These are phyloP conservation scores for Alternaria burnsii DNA, from an alignment of 2,329 filamentous ascomycete species.

Conservation along the genomic window DNA sequence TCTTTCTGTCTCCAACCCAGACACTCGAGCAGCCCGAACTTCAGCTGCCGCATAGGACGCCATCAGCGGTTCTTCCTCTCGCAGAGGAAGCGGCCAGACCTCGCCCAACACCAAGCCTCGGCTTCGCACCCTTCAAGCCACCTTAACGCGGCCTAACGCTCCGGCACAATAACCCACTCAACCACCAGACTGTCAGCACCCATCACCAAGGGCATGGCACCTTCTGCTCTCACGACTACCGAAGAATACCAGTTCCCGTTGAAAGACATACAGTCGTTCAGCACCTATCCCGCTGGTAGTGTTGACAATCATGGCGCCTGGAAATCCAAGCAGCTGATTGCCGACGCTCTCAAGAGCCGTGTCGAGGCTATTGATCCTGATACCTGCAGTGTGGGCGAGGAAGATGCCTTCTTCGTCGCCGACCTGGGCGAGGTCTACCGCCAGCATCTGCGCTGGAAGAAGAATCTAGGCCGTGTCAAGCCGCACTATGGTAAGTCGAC, in stretches of 20 bases:
- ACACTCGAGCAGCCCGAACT: constrained; percentile 67
- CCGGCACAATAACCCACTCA: constrained; percentile 24
- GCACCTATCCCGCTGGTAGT: constrained; percentile 41
- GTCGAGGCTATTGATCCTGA: constrained; percentile 87
- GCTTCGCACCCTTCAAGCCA: constrained; percentile 92
- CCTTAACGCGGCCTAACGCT: constrained; percentile 73
- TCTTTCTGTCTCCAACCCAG: constrained; percentile 55
- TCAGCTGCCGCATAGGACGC: constrained; percentile 99
- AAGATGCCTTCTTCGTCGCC: constrained; percentile 98
- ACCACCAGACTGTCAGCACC: constrained; percentile 32
- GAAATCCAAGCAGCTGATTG: constrained; percentile 80
- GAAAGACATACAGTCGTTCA: constrained; percentile 44
- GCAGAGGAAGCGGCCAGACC: constrained; percentile 97
- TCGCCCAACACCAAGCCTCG: constrained; percentile 84
- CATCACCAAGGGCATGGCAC: constrained; percentile 71
- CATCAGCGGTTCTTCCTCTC: constrained; percentile 98
- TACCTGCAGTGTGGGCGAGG: constrained; percentile 87
- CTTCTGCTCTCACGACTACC: constrained; percentile 67
- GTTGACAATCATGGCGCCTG: constrained; percentile 60
- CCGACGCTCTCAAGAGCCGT: constrained; percentile 84
- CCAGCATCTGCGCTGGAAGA: constrained; percentile 98
- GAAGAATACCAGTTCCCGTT: constrained; percentile 54
- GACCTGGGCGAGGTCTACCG: constrained; percentile 98
- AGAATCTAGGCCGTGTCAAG: constrained; percentile 88
- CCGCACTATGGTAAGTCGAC: constrained; percentile 85